Evolutionary conservation across 371 early-diverging fungal genomes (phyloP).

Genomic region (Blyttiomyces sp.): DNA sequence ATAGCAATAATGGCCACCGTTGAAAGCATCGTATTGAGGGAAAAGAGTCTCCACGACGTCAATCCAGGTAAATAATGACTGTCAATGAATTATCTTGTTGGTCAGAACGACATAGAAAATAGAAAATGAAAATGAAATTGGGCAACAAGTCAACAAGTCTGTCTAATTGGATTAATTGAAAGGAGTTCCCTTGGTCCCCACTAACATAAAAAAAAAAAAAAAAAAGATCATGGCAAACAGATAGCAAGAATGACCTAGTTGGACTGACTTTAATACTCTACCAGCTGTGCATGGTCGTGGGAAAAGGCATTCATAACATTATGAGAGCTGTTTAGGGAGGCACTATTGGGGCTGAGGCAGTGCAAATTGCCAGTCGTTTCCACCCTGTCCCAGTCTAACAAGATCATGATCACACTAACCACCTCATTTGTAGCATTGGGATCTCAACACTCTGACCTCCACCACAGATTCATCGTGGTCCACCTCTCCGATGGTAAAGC

Average conservation of each 20-base stretch:
- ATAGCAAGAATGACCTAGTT: background rate
- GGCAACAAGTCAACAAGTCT: background rate
- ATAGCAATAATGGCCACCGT: constrained; percentile 2
- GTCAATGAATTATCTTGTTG: background rate
- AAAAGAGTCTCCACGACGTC: background rate
- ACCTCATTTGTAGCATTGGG: background rate
- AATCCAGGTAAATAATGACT: background rate
- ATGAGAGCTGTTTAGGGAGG: background rate
- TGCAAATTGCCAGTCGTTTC: too few relatives aligned
- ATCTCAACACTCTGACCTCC: constrained; percentile 6
- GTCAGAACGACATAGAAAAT: background rate
- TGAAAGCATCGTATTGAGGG: background rate
- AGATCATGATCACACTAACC: background rate
- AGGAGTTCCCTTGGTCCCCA: background rate
- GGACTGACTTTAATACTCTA: background rate
- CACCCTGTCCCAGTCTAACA: too few relatives aligned
- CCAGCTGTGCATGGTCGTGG: background rate
- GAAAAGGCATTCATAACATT: background rate
- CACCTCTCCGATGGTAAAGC: constrained; percentile 1
- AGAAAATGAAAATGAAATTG: background rate
- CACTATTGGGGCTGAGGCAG: background rate
- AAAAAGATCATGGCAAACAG: background rate
- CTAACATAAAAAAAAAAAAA: background rate
- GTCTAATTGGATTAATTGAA: background rate
- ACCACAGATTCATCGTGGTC: constrained; percentile 8